These are phyloP conservation scores for Epichloe typhina DNA, from an alignment of 2,329 filamentous ascomycete genomes.

Conservation along the genomic window DNA sequence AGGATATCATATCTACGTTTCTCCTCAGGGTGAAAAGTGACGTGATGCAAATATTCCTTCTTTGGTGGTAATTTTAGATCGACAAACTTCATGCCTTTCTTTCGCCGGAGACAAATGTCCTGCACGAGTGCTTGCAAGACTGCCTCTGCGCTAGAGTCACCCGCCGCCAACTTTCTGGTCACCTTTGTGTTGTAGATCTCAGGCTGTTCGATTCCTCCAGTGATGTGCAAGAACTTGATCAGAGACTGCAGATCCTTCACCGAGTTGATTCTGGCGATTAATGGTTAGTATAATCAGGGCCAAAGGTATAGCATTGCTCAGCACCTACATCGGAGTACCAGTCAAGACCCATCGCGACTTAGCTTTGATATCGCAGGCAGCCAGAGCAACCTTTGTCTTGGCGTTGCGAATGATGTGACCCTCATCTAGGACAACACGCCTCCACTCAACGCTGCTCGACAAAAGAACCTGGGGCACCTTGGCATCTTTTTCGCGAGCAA, in stretches of 20 bases:
- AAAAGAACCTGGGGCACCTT: constrained; percentile 28
- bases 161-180: constrained; percentile 50
- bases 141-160: constrained; percentile 42
- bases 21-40: constrained; percentile 62
- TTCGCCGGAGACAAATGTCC: constrained; percentile 67
- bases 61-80: constrained; percentile 67
- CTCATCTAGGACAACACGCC: constrained; percentile 70
- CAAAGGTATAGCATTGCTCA: not conserved
- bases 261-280: constrained; percentile 47
- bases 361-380: constrained; percentile 53
- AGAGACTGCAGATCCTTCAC: constrained; percentile 72
- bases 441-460: constrained; percentile 45
- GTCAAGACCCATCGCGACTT: constrained; percentile 68
- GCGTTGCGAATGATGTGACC: constrained; percentile 73
- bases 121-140: constrained; percentile 66
- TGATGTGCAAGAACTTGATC: constrained; percentile 62
- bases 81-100: constrained; percentile 81
- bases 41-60: constrained; percentile 62
- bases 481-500: constrained; percentile 49
- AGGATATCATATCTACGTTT: constrained; percentile 65
- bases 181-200: constrained; percentile 54
- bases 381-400: constrained; percentile 56
- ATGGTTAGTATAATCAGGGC: constrained; percentile 12
- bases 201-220: constrained; percentile 59
- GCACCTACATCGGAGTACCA: constrained; percentile 60